Evolutionary conservation across 345 rosid species (phyloP), one percentile per base, ranked within the genome.

Genomic region (Sonneratia alba): DNA sequence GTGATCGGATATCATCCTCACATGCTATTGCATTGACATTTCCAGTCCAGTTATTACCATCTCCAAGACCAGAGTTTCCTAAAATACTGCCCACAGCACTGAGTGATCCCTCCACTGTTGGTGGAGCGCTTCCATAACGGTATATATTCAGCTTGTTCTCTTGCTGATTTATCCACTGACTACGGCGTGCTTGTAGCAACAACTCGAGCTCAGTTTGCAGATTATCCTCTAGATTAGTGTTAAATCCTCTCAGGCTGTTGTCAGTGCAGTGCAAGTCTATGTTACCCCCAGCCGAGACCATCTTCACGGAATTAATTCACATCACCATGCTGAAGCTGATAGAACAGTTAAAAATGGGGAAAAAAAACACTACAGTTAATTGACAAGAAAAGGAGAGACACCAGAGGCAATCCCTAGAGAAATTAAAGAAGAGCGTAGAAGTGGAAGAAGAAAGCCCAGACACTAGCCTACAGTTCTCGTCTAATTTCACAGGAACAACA

Each of bases 51-150:
- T n/a, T 76, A 64, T 68, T 74, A 73, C 71, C 57, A 70, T 83
- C 87, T 74, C 79, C 72, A 67, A 67, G 74, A 71, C 75, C 84
- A 48, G 83, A 74, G 74, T 85, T 82, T 72, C 83, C 71, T 73
- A 86, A 86, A 40, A 90, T 88, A 77, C 89, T 77, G 62, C 85
- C 95, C 67, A 89, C 86, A 7, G 96, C 97, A 71, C 81, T 82
- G 42, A 86, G 77, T 40, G 97, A 89, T 75, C 97, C 99, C 79
- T 95, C 92, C 42, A 90, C 96, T 1, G 97, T 92, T 34, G 99
- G 99, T 2, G 97, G 97, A 0, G 99, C 99, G 78, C 97, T 92
- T 38, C 99, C 97, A 79, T 96, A 83, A 76, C 99, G 82, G 74
- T 79, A 83, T 11, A 81, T 83, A 71, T 87, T 81, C 16, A 85